phyloP scores from a whole-genome alignment of 2,329 filamentous ascomycete species.

The Chaetoscypha palmicola region DNA sequence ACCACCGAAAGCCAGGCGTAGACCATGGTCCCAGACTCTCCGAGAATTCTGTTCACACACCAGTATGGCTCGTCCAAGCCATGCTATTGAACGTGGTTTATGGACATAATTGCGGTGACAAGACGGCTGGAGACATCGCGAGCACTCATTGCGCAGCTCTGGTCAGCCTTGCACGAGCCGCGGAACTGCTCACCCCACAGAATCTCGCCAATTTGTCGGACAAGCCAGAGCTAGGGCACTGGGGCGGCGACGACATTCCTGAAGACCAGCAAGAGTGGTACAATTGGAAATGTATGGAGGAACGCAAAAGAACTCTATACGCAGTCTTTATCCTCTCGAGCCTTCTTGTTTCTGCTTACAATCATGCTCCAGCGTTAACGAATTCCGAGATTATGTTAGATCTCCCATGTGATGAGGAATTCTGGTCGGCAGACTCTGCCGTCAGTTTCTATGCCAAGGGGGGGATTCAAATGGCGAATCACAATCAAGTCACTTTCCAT shows the following conservation, averaged over 20 bases:
- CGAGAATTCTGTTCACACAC: conserved; percentile 65
- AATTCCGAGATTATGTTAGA: conserved; percentile 91
- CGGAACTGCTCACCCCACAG: conserved; percentile 59
- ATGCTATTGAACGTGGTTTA: conserved; percentile 97
- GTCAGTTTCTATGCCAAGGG: conserved; percentile 74
- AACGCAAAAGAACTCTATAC: conserved; percentile 88
- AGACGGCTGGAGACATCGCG: conserved; percentile 83
- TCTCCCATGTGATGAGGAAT: conserved; percentile 85
- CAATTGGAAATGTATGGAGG: conserved; percentile 80
- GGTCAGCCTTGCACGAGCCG: conserved; percentile 82
- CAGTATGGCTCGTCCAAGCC: conserved; percentile 90
- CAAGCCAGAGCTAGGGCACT: conserved; percentile 29
- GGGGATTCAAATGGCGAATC: conserved; percentile 60
- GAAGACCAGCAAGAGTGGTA: conserved; percentile 74
- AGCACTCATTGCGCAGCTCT: conserved; percentile 86
- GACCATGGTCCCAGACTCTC: conserved; percentile 41
- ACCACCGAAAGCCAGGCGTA: conserved; percentile 45
- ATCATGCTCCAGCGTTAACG: conserved; percentile 81
- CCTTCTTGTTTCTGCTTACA: conserved; percentile 84
- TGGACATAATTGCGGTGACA: conserved; percentile 89
- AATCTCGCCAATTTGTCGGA: conserved; percentile 20
- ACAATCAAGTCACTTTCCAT: conserved; percentile 71
- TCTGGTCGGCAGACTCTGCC: conserved; percentile 79
- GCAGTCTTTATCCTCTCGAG: conserved; percentile 88
- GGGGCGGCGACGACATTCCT: conserved; percentile 30